Evolutionary conservation across 345 rosid species (phyloP).

Genomic region (Salix viminalis): DNA sequence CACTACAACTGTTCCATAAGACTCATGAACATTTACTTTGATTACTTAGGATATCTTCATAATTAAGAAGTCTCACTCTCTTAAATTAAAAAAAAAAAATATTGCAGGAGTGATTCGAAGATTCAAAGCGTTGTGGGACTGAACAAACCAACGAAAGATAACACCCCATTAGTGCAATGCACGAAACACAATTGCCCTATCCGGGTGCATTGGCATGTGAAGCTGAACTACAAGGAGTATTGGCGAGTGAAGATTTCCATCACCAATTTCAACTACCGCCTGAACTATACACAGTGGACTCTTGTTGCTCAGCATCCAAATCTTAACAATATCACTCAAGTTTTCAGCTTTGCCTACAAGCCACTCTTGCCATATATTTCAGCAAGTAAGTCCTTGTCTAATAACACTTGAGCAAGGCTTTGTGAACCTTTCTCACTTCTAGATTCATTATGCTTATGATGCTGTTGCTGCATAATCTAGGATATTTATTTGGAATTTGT

Average conservation of each 20-base stretch:
- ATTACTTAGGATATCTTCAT: too few species aligned
- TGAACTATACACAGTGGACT: slow-evolving; percentile 23
- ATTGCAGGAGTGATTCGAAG: slow-evolving; percentile 18
- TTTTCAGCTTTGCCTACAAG: slow-evolving; percentile 24
- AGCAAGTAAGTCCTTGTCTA: slow-evolving; percentile 11
- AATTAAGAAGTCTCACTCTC: background rate
- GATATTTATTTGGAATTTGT: background rate
- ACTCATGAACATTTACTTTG: too few species aligned
- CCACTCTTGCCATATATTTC: slow-evolving; percentile 15
- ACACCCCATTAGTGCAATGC: slow-evolving; percentile 21
- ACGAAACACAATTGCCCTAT: slow-evolving; percentile 32
- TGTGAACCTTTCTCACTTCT: too few species aligned
- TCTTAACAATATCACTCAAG: slow-evolving; percentile 26
- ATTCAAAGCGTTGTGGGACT: slow-evolving; percentile 9
- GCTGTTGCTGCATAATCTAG: too few species aligned
- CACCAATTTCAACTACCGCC: slow-evolving; percentile 25
- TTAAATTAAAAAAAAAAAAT: background rate
- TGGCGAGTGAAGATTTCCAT: slow-evolving; percentile 28
- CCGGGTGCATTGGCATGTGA: slow-evolving; percentile 30
- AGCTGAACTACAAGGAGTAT: slow-evolving; percentile 23
- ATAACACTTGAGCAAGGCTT: too few species aligned
- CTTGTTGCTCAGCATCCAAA: slow-evolving; percentile 28
- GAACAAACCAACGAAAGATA: background rate
- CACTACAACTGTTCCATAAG: too few species aligned
- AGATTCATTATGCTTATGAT: too few species aligned